phyloP scores from a whole-genome alignment of 106 monocot genomes.

The Triglochin maritima region DNA sequence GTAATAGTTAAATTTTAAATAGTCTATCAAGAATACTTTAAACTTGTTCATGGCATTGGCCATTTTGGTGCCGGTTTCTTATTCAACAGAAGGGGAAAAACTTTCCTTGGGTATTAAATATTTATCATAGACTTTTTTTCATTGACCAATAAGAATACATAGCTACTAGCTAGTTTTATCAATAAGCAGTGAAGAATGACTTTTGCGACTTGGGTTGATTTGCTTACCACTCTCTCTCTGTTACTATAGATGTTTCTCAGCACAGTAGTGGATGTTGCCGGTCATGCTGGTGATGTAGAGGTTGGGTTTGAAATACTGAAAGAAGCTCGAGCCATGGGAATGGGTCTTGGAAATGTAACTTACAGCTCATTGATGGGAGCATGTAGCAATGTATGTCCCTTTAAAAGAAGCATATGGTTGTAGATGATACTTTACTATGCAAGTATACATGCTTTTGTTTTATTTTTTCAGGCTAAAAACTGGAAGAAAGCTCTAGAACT shows the following conservation, averaged over 20 bases:
- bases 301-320: constrained; percentile 72
- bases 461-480: constrained; percentile 61
- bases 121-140: too few species aligned
- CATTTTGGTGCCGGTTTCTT: too few species aligned
- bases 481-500: constrained; percentile 89
- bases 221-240: too few species aligned
- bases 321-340: constrained; percentile 52
- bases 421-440: too few species aligned
- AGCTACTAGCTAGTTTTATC: too few species aligned
- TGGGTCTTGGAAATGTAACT: constrained; percentile 54
- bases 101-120: too few species aligned
- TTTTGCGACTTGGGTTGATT: background rate
- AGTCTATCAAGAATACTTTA: too few species aligned
- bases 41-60: too few species aligned
- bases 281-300: constrained; percentile 73
- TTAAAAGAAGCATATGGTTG: background rate
- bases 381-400: constrained; percentile 73
- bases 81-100: too few species aligned
- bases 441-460: background rate
- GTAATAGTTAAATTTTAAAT: too few species aligned
- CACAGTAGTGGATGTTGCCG: constrained; percentile 85
- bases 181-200: background rate
- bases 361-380: constrained; percentile 96
- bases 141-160: too few species aligned
- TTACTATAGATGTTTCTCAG: constrained; percentile 83